Percentiles rank a stretch among this genome's conserved stretches.
These are phyloP conservation scores for Sphagnum tenellum DNA, from an alignment of 225 moss, liverwort and hornwort genomes.

Conservation along the genomic window DNA sequence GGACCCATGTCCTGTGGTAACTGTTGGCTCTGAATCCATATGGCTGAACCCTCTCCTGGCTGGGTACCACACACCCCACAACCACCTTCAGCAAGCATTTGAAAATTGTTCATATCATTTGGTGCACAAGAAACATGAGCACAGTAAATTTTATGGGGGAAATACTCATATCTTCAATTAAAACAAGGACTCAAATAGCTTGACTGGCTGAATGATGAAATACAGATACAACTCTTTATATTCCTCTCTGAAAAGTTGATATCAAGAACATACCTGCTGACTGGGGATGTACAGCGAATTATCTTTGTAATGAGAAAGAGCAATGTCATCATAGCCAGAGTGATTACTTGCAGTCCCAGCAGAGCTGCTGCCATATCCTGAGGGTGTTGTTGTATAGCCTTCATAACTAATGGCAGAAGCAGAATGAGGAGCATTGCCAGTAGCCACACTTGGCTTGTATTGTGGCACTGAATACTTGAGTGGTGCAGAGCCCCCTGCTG, in stretches of 20 bases:
- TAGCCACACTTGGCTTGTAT: slow-evolving; percentile 50
- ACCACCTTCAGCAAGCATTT: too few species aligned
- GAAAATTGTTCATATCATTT: too few species aligned
- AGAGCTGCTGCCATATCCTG: slow-evolving; percentile 52
- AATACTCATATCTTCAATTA: too few species aligned
- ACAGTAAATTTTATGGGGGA: too few species aligned
- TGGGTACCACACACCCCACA: background rate
- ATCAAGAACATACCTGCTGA: slow-evolving; percentile 48
- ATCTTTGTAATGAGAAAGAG: slow-evolving; percentile 63
- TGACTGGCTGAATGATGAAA: too few species aligned
- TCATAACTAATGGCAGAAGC: slow-evolving; percentile 52
- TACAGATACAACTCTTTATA: too few species aligned
- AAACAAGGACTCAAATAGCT: too few species aligned
- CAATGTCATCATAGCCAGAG: slow-evolving; percentile 53
- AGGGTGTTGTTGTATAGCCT: slow-evolving; percentile 49
- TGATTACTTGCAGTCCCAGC: slow-evolving; percentile 44
- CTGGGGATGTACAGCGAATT: slow-evolving; percentile 53
- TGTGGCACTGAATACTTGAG: slow-evolving; percentile 74
- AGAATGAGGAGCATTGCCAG: slow-evolving; percentile 61
- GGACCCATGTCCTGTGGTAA: slow-evolving; percentile 78
- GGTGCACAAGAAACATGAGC: too few species aligned
- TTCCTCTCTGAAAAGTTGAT: too few species aligned
- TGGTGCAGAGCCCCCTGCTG: slow-evolving; percentile 36
- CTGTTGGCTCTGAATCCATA: slow-evolving; percentile 60
- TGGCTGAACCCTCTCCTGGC: slow-evolving; percentile 67